Base-by-base conservation (phyloP, 371 early-diverging fungal species). In the Mucor racemosus region DNA sequence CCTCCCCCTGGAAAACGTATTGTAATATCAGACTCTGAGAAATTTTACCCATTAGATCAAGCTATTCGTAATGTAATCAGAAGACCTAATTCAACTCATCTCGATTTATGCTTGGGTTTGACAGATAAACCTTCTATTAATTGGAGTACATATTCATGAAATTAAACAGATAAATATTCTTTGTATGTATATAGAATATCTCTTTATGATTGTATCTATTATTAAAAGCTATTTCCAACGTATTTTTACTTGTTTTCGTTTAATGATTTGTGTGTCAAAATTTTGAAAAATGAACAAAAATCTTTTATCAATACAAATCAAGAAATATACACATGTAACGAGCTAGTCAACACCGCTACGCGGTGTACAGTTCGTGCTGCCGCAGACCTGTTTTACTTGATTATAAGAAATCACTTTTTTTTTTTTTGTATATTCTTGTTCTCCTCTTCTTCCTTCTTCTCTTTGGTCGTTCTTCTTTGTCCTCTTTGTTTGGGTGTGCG, bases 1-100 rank as follows among this genome's bases (percentile, higher is more conserved):
- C 78, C 78, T 50, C 78, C 78, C 7, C 73, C 70, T 21, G 78
- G 78, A 9, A 77, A 77, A 61, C 66, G 74, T 1, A 68, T 77
- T 7, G 70, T 77, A 19, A 72, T 77, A 4, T 72, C 72, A 0
- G 73, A 75, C 60, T 50, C 56, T 31, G 67, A 72, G 14, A 65
- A 66, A 46, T 66, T 72, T 14, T 77, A 67, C 58, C 78, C 78
- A 17, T 42, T 77, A 46, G 73, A 70, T 58, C 70, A 69, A 42
- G 62, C 75, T n/a, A 77, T 77, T 17, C 64, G 75, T 39, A 70
- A 66, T 48, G 78, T 75, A 4, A 72, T 75, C 31, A 21, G 58
- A 41, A 58, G 65, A 41, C 74, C 74, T 0, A 13, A 53, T 9
- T 61, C 64, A 4, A 62, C 71, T 0, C 77, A 77, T 69, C 57